Evolutionary conservation across 306 rosid species (phyloP).

Genomic region (Fragaria vesca): DNA sequence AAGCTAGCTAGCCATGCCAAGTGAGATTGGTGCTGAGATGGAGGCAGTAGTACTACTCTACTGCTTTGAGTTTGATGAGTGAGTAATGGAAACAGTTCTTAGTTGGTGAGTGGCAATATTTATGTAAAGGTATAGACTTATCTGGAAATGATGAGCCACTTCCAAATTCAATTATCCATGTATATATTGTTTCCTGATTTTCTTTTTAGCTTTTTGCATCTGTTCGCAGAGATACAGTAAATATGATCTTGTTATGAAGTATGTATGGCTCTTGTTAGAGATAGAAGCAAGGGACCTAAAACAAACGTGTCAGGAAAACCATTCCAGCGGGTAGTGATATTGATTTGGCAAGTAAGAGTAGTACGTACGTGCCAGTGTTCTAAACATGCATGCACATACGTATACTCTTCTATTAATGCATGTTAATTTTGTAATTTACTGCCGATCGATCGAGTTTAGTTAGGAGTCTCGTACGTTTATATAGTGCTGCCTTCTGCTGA

Average conservation of each 20-base stretch:
- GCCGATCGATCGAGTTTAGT: neutral
- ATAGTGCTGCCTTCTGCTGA: too few relatives aligned
- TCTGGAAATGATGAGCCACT: neutral
- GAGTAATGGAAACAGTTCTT: neutral
- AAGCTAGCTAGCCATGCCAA: slow-evolving; percentile 18
- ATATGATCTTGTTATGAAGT: neutral
- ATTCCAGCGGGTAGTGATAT: neutral
- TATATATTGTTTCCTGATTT: neutral
- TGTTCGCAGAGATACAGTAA: neutral
- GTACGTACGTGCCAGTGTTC: slow-evolving; percentile 3
- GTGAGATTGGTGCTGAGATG: slow-evolving; percentile 32
- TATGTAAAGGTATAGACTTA: neutral
- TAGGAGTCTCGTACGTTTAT: neutral
- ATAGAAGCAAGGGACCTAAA: neutral
- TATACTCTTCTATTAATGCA: neutral
- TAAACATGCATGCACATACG: neutral
- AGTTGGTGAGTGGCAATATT: neutral
- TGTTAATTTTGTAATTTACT: neutral
- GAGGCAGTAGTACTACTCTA: neutral
- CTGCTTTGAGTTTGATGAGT: neutral
- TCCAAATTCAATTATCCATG: neutral
- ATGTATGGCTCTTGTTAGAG: neutral
- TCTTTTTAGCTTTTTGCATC: neutral
- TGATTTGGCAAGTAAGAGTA: slow-evolving; percentile 21
- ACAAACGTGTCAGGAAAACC: slow-evolving; percentile 13